Percentiles rank a stretch among this genome's conserved stretches.
Conservation (phyloP, 768 basidiomycete genomes). For the Tremella yokohamensis region DNA sequence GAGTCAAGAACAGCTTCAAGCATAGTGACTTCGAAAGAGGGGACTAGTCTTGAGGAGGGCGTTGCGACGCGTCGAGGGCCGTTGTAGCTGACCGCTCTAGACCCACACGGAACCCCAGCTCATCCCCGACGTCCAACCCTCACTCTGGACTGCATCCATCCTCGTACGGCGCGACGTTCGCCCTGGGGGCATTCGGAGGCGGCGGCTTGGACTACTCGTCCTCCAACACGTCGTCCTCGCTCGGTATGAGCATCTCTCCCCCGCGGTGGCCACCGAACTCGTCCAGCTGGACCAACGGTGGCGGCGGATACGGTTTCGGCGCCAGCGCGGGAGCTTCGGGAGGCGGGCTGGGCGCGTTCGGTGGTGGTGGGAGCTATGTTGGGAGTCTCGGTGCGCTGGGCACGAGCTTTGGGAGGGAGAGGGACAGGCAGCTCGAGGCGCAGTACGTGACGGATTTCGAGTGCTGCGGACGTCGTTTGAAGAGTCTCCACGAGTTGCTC, state of each 20-base stretch:
- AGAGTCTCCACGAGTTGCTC: conserved; percentile 48
- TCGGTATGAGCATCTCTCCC: conserved; percentile 10
- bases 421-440: conserved; percentile 47
- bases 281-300: background rate
- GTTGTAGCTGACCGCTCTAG: background rate
- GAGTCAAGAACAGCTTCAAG: no score
- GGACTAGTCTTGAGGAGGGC: no score
- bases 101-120: background rate
- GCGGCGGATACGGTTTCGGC: no score
- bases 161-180: background rate
- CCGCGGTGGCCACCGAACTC: conserved; percentile 4
- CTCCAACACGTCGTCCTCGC: conserved; percentile 6
- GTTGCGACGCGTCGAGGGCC: no score
- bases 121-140: conserved; percentile 6
- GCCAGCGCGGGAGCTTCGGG: no score
- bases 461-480: conserved; percentile 47
- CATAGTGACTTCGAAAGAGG: no score
- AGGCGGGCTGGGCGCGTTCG: background rate
- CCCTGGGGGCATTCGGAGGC: background rate
- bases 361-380: conserved; percentile 24
- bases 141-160: conserved; percentile 9
- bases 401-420: conserved; percentile 28
- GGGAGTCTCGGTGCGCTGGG: conserved; percentile 33
- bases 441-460: conserved; percentile 46
- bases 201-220: conserved; percentile 3